Base-by-base conservation (phyloP, 2,329 filamentous ascomycete species). In the Pseudocercospora eumusae region DNA sequence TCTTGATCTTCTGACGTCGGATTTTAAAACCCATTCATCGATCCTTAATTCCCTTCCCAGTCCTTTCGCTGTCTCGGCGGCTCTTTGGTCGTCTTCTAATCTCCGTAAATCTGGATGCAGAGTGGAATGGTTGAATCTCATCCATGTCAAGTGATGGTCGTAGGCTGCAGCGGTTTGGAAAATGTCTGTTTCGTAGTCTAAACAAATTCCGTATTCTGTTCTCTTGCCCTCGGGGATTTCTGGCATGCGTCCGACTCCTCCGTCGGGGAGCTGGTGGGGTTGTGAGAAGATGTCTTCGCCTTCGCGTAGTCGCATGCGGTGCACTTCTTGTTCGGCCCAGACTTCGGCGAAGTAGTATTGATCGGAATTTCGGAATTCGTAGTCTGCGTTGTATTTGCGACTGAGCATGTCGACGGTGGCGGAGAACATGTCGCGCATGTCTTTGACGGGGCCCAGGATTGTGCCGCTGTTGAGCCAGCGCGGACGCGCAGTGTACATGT, bases 311-410 rank as follows among this genome's bases (percentile, higher is more conserved):
- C 63, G 60, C 33, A 54, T 27, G 11, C 49, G 79, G n/a, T 62
- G 69, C 53, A 79, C 79, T 69, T 85, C 83, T 68, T 85, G 83
- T 49, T 81, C 77, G 21, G 80, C 82, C 60, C 80, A 84, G 44
- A 86, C 78, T 60, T 81, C 78, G 4, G 80, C 77, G 57, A 85
- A 77, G n/a, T 79, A 78, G 62, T 77, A 73, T 67, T 82, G 77
- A 65, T 83, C 80, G 6, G 69, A 71, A 27, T 61, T 64, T 13
- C 57, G 57, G 23, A 60, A 65, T 25, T 62, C 50, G 52, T 59
- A 69, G 4, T 52, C 52, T 6, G 63, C 45, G 21, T 74, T 72
- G 56, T 63, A 65, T 27, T 21, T 59, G 11, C 50, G 31, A 9
- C 40, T 49, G 3, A 70, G 42, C 55, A 68, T 65, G 40, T 71